Evolutionary conservation across 495 filamentous ascomycete species (phyloP).

Genomic region (Neurospora sp.): DNA sequence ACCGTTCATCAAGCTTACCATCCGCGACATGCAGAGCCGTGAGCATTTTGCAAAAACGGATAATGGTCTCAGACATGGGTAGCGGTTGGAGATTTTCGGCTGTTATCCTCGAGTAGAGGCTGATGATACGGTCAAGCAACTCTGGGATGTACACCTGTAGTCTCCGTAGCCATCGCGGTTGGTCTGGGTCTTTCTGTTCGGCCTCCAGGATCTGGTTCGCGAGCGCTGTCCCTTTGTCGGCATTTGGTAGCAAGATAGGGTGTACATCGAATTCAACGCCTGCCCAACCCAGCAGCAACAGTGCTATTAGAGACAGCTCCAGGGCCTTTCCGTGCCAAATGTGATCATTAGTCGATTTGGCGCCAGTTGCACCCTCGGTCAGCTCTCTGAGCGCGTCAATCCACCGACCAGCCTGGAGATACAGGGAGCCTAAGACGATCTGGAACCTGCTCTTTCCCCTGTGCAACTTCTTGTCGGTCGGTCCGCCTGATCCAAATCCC

Average conservation of each 20-base stretch:
- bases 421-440: slow-evolving; percentile 75
- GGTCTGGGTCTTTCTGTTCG: slow-evolving; percentile 30
- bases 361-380: slow-evolving; percentile 64
- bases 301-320: slow-evolving; percentile 71
- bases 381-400: slow-evolving; percentile 81
- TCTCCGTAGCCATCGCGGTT: slow-evolving; percentile 34
- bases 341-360: slow-evolving; percentile 77
- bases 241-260: slow-evolving; percentile 35
- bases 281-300: slow-evolving; percentile 77
- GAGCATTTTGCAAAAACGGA: slow-evolving; percentile 68
- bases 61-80: slow-evolving; percentile 69
- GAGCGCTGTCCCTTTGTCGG: slow-evolving; percentile 34
- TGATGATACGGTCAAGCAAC: slow-evolving; percentile 71
- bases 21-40: slow-evolving; percentile 58
- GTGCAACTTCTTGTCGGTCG: slow-evolving; percentile 66
- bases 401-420: slow-evolving; percentile 83
- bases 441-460: slow-evolving; percentile 74
- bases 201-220: slow-evolving; percentile 37
- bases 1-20: slow-evolving; percentile 57
- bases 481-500: slow-evolving; percentile 64
- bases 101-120: slow-evolving; percentile 71
- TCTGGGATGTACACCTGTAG: slow-evolving; percentile 36
- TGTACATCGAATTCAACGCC: slow-evolving; percentile 79
- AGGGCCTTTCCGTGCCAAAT: slow-evolving; percentile 95
- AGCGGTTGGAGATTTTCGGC: slow-evolving; percentile 74